phyloP scores from a whole-genome alignment of 306 rosid species.

The Citrullus colocynthis region DNA sequence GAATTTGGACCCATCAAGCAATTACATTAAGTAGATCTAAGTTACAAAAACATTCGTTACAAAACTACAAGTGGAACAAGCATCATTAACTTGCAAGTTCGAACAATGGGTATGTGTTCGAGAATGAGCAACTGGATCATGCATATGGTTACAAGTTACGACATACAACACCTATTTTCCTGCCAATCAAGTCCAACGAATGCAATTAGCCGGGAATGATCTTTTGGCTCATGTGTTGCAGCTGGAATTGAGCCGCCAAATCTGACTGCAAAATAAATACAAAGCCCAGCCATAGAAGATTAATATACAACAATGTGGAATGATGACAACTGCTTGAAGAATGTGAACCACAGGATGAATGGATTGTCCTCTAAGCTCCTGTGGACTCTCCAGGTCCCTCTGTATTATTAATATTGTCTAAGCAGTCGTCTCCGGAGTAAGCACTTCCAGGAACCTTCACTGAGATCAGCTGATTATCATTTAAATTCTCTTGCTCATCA shows the following conservation, averaged over 20 bases:
- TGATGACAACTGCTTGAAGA: neutral
- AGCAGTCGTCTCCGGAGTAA: slow-evolving; percentile 32
- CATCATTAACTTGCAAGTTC: neutral
- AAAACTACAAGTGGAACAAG: neutral
- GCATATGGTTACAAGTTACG: neutral
- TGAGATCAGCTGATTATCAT: slow-evolving; percentile 35
- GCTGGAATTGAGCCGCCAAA: neutral
- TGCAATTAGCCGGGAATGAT: neutral
- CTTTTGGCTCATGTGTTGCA: neutral
- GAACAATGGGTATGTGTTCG: neutral
- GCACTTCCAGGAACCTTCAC: slow-evolving; percentile 92
- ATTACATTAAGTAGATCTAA: neutral
- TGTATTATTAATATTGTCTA: slow-evolving; percentile 14
- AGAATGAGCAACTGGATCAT: neutral
- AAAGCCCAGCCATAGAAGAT: neutral
- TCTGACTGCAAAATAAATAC: neutral
- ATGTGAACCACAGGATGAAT: neutral
- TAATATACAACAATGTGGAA: neutral
- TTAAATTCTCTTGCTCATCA: slow-evolving; percentile 18
- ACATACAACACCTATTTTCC: neutral
- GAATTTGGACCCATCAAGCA: neutral
- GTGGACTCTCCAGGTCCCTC: slow-evolving; percentile 15
- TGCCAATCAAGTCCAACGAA: neutral
- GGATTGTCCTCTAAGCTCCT: neutral
- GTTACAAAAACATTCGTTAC: neutral